Conservation (phyloP, 169 alveolate genomes). For the Eimeria falciformis region DNA sequence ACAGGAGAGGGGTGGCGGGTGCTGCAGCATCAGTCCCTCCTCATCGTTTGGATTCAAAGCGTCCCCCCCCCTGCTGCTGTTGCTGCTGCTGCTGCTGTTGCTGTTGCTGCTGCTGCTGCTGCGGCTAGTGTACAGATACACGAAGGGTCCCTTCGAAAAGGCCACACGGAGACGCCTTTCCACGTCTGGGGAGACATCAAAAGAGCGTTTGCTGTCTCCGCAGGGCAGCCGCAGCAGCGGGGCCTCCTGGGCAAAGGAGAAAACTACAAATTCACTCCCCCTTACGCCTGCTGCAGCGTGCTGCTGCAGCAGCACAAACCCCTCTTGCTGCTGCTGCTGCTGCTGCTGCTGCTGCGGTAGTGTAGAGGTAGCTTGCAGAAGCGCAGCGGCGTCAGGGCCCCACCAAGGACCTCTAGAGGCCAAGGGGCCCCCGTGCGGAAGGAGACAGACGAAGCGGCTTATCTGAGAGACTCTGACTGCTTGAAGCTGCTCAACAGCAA, state of each 20-base stretch:
- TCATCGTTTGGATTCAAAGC: not conserved
- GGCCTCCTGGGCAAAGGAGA: constrained; percentile 39
- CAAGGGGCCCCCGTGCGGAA: constrained; percentile 24
- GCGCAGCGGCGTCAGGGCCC: not conserved
- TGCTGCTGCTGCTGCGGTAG: constrained; percentile 23
- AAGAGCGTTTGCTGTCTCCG: constrained; percentile 53
- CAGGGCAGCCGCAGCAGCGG: constrained; percentile 61
- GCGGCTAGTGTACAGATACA: constrained; percentile 14
- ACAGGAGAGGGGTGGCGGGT: not conserved
- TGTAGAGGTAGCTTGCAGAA: not conserved
- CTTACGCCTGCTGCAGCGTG: constrained; percentile 33
- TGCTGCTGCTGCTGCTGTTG: not conserved
- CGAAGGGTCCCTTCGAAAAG: constrained; percentile 13
- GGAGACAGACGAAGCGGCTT: constrained; percentile 30
- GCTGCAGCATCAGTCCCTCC: constrained; percentile 12
- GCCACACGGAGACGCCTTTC: constrained; percentile 2
- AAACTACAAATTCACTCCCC: constrained; percentile 17
- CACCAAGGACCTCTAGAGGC: constrained; percentile 18
- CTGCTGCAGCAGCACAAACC: constrained; percentile 57
- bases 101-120: constrained; percentile 36
- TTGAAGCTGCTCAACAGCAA: constrained; percentile 23
- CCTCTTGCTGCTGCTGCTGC: constrained; percentile 40
- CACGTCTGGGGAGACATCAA: not conserved
- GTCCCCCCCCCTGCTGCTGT: not conserved
- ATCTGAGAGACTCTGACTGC: constrained; percentile 5